Evolutionary conservation across 495 filamentous ascomycete genomes (phyloP).

Genomic region (Extremus antarcticus): DNA sequence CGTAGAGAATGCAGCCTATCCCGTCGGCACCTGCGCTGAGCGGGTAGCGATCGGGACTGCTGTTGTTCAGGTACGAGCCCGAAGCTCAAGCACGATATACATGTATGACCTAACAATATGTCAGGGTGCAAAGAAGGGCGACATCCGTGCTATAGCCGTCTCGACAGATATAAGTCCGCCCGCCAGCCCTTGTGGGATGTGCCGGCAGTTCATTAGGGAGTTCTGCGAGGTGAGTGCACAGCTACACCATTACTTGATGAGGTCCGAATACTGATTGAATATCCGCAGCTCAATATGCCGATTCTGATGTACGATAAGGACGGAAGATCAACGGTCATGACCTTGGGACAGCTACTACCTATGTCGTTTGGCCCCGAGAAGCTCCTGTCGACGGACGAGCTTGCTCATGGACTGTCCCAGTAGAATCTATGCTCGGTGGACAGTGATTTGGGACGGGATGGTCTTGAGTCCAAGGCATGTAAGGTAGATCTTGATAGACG

Average conservation of each 20-base stretch:
- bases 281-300: slow-evolving; percentile 49
- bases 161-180: slow-evolving; percentile 54
- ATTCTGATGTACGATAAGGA: slow-evolving; percentile 87
- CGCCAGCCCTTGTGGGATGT: slow-evolving; percentile 43
- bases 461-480: no score
- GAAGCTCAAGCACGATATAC: background rate
- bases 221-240: slow-evolving; percentile 29
- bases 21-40: slow-evolving; percentile 91
- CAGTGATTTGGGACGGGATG: no score
- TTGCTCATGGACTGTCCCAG: background rate
- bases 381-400: slow-evolving; percentile 16
- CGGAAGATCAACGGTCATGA: slow-evolving; percentile 56
- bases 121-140: slow-evolving; percentile 39
- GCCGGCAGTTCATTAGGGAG: slow-evolving; percentile 38
- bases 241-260: background rate
- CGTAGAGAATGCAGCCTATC: slow-evolving; percentile 88
- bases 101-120: background rate
- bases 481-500: no score
- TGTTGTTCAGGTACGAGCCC: slow-evolving; percentile 37
- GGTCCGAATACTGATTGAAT: no score
- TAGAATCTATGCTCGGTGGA: background rate
- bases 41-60: slow-evolving; percentile 72
- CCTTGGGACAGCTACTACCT: slow-evolving; percentile 39
- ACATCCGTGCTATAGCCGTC: slow-evolving; percentile 80
- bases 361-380: slow-evolving; percentile 25